Base-by-base conservation (phyloP, 495 filamentous ascomycete genomes). In the Penicillium longicatenatum region DNA sequence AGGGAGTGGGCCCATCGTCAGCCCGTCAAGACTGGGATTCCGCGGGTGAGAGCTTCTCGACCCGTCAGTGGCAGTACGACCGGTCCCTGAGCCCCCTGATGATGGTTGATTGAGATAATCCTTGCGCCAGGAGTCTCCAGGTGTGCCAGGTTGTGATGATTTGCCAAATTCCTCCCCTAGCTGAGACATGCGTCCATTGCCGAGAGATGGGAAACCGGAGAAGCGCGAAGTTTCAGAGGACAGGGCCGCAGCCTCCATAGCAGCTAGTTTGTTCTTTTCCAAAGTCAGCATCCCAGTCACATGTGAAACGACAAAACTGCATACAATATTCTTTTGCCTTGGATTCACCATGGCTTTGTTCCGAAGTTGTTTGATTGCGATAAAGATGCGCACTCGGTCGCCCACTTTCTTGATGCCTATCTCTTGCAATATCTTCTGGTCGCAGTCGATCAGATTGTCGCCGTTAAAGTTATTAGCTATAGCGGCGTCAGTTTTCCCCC, bases 371-470 rank as follows among this genome's bases (percentile, higher is more conserved):
- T 98, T 98, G 64, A 97, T 97, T 61, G 84, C 90, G 65, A 89
- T 84, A 71, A 91, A 93, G 48, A 99, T 88, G 58, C 94, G 88
- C n/a, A 99, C 92, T 35, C 95, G 86, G 73, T 99, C 95, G 48
- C 94, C 94, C 54, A 99, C 89, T 73, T 97, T 99, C 61, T 97
- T 96, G 60, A 99, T 91, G 24, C 94, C 94, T 84, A 99, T 93
- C 66, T 99, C 94, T 73, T 98, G 95, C 55, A 99, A 82, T 46
- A 94, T 91, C 51, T 89, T 86, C 76, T 97, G 95, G 70, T 99
- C 94, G 73, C 96, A 93, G 73, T 99, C 94, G 55, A 99, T 82
- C 42, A 99, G 79, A 66, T 95, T 97, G 71, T 95, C 92, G 52
- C 94, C 94, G 66, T 92, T 98, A 76, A 99, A 96, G 67, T 97